Evolutionary conservation across 768 basidiomycete species (phyloP).

Genomic region (Mycena vitilis): DNA sequence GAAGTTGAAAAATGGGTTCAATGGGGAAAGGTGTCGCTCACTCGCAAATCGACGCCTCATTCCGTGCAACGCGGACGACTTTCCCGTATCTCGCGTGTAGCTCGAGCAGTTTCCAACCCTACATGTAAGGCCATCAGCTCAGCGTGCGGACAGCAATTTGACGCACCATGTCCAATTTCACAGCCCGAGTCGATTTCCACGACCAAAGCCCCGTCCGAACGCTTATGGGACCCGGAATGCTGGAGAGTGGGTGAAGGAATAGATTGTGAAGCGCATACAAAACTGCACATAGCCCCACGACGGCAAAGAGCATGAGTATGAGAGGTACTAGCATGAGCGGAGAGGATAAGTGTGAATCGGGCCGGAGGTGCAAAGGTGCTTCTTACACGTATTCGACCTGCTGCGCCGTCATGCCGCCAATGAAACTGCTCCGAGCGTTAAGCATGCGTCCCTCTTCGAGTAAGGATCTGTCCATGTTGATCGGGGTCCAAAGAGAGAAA

Average conservation of each 20-base stretch:
- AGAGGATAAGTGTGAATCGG: background rate
- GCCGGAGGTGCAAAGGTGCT: background rate
- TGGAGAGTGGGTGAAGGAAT: constrained; percentile 16
- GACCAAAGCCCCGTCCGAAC: constrained; percentile 12
- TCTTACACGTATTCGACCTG: constrained; percentile 9
- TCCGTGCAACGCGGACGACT: constrained; percentile 21
- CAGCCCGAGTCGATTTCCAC: constrained; percentile 21
- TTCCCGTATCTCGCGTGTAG: constrained; percentile 17
- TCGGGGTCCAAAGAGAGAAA: background rate
- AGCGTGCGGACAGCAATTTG: background rate
- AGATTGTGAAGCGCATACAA: constrained; percentile 12
- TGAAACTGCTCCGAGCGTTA: background rate
- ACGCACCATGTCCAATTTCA: constrained; percentile 24
- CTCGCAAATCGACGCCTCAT: constrained; percentile 29
- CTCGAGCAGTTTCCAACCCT: constrained; percentile 27
- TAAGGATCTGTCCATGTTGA: background rate
- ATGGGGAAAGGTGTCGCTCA: background rate
- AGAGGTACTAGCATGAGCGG: no score
- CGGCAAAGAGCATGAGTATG: background rate
- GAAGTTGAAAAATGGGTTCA: background rate
- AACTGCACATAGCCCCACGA: background rate
- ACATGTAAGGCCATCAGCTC: background rate
- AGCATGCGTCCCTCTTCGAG: background rate
- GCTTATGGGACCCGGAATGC: constrained; percentile 18
- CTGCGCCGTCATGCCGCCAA: constrained; percentile 9